phyloP scores from a whole-genome alignment of 805 yeast species.

The Zygosaccharomyces kombuchaensis region DNA sequence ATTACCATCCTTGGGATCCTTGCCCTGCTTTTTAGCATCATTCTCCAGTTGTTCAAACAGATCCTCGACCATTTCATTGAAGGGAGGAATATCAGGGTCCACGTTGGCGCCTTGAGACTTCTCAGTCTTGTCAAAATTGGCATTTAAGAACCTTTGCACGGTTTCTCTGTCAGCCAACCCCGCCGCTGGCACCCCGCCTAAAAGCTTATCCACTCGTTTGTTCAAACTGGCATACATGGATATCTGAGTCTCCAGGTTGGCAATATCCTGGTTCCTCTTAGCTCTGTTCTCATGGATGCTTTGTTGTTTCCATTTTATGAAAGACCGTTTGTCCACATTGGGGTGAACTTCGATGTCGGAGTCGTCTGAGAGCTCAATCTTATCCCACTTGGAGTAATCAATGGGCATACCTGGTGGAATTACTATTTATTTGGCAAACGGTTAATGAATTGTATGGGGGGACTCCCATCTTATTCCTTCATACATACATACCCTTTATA shows the following conservation, averaged over 20 bases:
- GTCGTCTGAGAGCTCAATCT: conserved; percentile 91
- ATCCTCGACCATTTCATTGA: conserved; percentile 91
- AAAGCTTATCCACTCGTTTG: conserved; percentile 62
- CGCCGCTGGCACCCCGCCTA: conserved; percentile 38
- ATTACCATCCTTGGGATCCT: conserved; percentile 40
- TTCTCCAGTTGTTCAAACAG: conserved; percentile 69
- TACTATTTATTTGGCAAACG: background rate
- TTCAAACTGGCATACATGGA: conserved; percentile 78
- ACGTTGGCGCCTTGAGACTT: conserved; percentile 46
- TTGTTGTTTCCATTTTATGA: conserved; percentile 94
- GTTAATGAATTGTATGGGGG: background rate
- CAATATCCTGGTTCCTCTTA: conserved; percentile 74
- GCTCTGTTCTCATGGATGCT: conserved; percentile 91
- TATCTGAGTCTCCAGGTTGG: conserved; percentile 66
- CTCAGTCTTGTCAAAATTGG: conserved; percentile 54
- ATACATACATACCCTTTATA: conserved; percentile 1
- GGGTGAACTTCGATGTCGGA: conserved; percentile 98
- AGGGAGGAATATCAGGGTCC: conserved; percentile 53
- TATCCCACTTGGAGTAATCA: conserved; percentile 98
- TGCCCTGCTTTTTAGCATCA: conserved; percentile 49
- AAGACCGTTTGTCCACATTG: conserved; percentile 89
- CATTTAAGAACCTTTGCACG: conserved; percentile 42
- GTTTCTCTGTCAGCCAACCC: conserved; percentile 33
- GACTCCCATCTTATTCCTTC: background rate
- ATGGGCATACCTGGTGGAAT: conserved; percentile 52